Conservation (phyloP, 768 basidiomycete genomes). For the Galerina sulciceps region DNA sequence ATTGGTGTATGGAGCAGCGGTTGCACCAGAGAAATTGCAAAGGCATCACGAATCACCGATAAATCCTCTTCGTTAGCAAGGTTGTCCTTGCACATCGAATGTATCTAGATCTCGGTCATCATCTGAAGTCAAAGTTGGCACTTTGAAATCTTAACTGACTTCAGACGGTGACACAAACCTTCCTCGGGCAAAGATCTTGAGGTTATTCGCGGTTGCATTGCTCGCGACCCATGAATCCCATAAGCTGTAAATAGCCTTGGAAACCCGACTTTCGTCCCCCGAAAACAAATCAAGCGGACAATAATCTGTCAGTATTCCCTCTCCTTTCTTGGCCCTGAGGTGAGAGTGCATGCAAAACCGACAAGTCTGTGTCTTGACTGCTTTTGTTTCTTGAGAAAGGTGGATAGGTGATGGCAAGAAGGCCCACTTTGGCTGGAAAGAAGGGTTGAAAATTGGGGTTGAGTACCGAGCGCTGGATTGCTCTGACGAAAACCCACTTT, state of each 20-base stretch:
- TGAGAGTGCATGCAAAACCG: slow-evolving; percentile 91
- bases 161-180: slow-evolving; percentile 57
- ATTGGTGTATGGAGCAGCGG: slow-evolving; percentile 55
- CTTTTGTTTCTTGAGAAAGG: slow-evolving; percentile 60
- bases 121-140: not conserved
- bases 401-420: slow-evolving; percentile 74
- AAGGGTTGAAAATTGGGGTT: slow-evolving; percentile 5
- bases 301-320: slow-evolving; percentile 52
- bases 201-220: slow-evolving; percentile 75
- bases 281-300: slow-evolving; percentile 95
- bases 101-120: slow-evolving; percentile 24
- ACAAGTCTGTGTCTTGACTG: slow-evolving; percentile 74
- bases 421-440: slow-evolving; percentile 91
- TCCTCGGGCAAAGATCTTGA: slow-evolving; percentile 79
- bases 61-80: slow-evolving; percentile 11
- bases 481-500: slow-evolving; percentile 58
- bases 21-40: slow-evolving; percentile 54
- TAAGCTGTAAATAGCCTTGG: slow-evolving; percentile 66
- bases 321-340: slow-evolving; percentile 46
- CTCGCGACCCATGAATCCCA: slow-evolving; percentile 76
- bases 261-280: slow-evolving; percentile 58
- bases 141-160: slow-evolving; percentile 36
- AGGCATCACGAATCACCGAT: slow-evolving; percentile 46
- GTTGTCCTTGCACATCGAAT: slow-evolving; percentile 28
- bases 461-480: not conserved